Evolutionary conservation across 78 protist species (phyloP), one percentile per base, ranked within the genome.

Genomic region (Anaeramoeba ignava): DNA sequence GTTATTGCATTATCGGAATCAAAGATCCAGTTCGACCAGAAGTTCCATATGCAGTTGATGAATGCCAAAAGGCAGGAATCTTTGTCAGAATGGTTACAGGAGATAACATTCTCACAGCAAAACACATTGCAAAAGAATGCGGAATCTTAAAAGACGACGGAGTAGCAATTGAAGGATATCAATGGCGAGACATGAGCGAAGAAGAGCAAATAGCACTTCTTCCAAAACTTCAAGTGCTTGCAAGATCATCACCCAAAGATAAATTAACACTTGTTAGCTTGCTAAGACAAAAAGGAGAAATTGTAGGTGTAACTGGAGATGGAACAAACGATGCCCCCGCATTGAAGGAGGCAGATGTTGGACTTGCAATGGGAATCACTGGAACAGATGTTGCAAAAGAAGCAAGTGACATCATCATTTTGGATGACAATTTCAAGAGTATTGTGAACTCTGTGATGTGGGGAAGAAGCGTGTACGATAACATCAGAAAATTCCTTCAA

Each of bases 281-380:
- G 31, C 88, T 95, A 27, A 40, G 54, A n/a, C 84, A 78, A 34
- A 8, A n/a, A n/a, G 95, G 93, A 37, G 93, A 97, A 78, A 94
- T 95, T 17, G 99, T 97, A 2, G 98, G 98, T 1, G 93, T 94
- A 87, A 93, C 98, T 38, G 98, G 99, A 33, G 99, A 97, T 84
- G 99, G 99, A 27, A 93, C 96, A 37, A 98, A 98, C 88, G 99
- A 98, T 84, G 90, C 89, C 33, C 94, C 90, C 3, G 92, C 92
- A 42, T 83, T 92, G 38, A 84, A 85, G 78, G 38, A n/a, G 2
- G 91, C 94, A 41, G 84, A 90, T 42, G 92, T 92, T 23, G 94
- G 94, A 1, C 82, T 92, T 42, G 42, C 92, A 31, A 92, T 92
- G 94, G 91, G 91, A 40, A 84, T 80, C 33, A 3, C 86, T 0